Evolutionary conservation across 192 early-diverging fungal genomes (phyloP).

Genomic region (Backusella australiensis): DNA sequence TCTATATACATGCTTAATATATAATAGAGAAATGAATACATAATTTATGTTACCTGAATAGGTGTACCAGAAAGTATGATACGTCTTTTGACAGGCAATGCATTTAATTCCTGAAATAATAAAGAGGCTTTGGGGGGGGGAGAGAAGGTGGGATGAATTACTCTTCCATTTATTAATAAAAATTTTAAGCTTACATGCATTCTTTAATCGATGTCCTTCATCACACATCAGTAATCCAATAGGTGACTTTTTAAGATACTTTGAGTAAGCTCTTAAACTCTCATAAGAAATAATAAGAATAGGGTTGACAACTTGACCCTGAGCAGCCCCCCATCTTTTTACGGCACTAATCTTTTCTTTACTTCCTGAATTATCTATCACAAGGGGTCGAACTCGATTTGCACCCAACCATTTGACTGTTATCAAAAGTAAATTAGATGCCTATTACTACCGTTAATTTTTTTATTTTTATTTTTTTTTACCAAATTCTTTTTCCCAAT

Average conservation of each 20-base stretch:
- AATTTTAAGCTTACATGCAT: constrained; percentile 51
- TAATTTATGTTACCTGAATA: constrained; percentile 54
- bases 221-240: constrained; percentile 96
- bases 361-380: constrained; percentile 85
- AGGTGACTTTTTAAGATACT: constrained; percentile 69
- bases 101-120: constrained; percentile 19
- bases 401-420: constrained; percentile 89
- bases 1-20: constrained; percentile 35
- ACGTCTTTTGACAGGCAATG: constrained; percentile 81
- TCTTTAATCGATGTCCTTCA: constrained; percentile 96
- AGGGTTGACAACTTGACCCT: constrained; percentile 78
- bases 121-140: constrained; percentile 42
- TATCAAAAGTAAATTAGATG: too few relatives aligned
- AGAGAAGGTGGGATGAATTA: constrained; percentile 72
- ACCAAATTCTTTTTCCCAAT: constrained; percentile 97
- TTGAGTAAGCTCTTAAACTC: constrained; percentile 80
- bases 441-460: too few relatives aligned
- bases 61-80: constrained; percentile 98
- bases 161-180: not conserved
- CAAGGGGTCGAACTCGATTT: constrained; percentile 75
- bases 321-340: constrained; percentile 74
- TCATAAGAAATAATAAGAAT: constrained; percentile 99
- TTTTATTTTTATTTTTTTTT: not conserved
- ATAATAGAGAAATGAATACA: too few relatives aligned
- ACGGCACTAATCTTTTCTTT: constrained; percentile 84